Evolutionary conservation across 2,329 filamentous ascomycete genomes (phyloP), one percentile per base, ranked within the genome.

Genomic region (Claviceps sp.): DNA sequence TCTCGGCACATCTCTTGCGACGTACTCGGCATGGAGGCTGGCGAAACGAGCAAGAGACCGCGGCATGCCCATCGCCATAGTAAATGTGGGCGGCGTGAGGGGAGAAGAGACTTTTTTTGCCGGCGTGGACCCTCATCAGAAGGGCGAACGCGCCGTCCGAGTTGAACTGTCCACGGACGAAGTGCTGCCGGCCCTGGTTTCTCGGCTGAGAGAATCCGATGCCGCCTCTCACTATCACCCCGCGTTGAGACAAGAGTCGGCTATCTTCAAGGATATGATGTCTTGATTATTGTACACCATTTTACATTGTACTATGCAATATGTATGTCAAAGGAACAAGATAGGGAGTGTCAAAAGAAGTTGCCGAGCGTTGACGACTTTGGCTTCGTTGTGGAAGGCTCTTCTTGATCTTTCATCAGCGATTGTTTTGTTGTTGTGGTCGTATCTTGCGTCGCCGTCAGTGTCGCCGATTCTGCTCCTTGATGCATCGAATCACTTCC

Each of bases 1-100:
- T 8, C 67, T 97, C 16, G 93, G 90, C 4, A 96, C 88, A 38
- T 95, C 88, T 55, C 75, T 97, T 47, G 93, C 93, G 5, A 97
- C 93, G 0, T 97, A 95, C 66, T 95, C 89, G 11, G 93, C 93
- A 0, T 98, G 89, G 89, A 76, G 91, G 53, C 68, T 98, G 51
- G 89, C 86, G 1, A 91, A 89, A 70, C 74, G 84, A 54, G 93
- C 91, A 34, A 84, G 85, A 59, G 87, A 93, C 59, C 77, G 82
- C 56, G 82, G 82, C 1, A 91, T 94, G 80, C 84, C 89, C 16
- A 86, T 97, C 63, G 90, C 84, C 0, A 83, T 96, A 43, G 71
- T 96, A 54, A 97, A 95, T 61, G 76, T 96, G 54, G 87, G 88
- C n/a, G 87, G 88, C 9, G 82, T 89, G 26, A 76, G 87, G 59